Evolutionary conservation across 306 rosid species (phyloP).

Genomic region (Sechiopsis laciniata): DNA sequence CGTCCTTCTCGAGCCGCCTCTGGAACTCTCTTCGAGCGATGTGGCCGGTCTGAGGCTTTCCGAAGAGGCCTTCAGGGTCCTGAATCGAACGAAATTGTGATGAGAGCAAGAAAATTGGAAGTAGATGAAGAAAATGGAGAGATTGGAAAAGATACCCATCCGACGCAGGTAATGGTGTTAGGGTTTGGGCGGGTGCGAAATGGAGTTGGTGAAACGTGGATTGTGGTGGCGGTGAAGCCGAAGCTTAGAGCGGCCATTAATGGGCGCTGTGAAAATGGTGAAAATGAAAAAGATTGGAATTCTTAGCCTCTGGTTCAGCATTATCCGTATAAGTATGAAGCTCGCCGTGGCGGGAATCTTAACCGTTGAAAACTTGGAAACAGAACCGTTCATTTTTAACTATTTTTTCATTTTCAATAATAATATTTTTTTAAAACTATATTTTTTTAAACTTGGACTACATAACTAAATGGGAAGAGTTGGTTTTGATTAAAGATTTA

Average conservation of each 20-base stretch:
- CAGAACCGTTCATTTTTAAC: neutral
- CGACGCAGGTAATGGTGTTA: conserved; percentile 41
- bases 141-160: conserved; percentile 45
- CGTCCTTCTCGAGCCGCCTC: conserved; percentile 62
- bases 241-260: conserved; percentile 64
- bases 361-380: conserved; percentile 4
- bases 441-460: too few species aligned
- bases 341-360: conserved; percentile 15
- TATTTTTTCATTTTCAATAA: too few species aligned
- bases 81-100: conserved; percentile 19
- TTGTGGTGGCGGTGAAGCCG: conserved; percentile 41
- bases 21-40: conserved; percentile 60
- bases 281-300: neutral
- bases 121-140: neutral
- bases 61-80: conserved; percentile 83
- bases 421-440: too few species aligned
- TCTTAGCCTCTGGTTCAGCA: neutral
- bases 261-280: neutral
- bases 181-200: conserved; percentile 25
- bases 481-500: too few species aligned
- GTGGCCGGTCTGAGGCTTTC: conserved; percentile 55
- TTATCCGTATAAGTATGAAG: conserved; percentile 1
- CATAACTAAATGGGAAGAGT: too few species aligned
- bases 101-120: neutral
- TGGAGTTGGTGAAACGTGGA: conserved; percentile 20